These are phyloP conservation scores for Rhodamnia argentea DNA, from an alignment of 345 rosid genomes.

Conservation along the genomic window DNA sequence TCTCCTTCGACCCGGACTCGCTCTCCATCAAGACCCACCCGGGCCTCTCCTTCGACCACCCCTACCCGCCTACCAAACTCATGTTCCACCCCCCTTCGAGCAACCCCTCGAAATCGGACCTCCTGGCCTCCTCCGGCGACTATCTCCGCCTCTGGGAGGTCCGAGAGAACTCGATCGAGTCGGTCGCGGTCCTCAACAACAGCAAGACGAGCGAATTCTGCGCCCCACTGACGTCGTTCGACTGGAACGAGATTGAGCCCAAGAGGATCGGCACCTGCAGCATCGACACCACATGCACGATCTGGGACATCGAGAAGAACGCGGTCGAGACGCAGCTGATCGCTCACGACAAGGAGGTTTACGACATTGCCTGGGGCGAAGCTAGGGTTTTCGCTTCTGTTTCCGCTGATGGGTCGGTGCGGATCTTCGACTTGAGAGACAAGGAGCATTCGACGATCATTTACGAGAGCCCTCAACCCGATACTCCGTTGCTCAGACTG, in stretches of 20 bases:
- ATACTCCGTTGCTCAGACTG: constrained; percentile 74
- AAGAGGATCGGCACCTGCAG: constrained; percentile 81
- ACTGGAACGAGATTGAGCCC: constrained; percentile 93
- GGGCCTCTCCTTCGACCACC: constrained; percentile 84
- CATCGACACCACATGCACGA: constrained; percentile 90
- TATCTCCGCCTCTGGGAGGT: constrained; percentile 84
- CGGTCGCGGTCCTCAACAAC: constrained; percentile 56
- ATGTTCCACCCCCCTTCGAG: constrained; percentile 72
- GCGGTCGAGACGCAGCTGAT: constrained; percentile 87
- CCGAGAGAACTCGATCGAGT: constrained; percentile 59
- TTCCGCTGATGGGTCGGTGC: constrained; percentile 84
- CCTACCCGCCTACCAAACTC: constrained; percentile 84
- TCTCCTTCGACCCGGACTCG: constrained; percentile 70
- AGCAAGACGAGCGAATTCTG: constrained; percentile 85
- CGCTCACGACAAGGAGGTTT: constrained; percentile 95
- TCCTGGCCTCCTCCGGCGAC: constrained; percentile 89
- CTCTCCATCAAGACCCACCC: constrained; percentile 57
- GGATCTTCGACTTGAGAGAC: constrained; percentile 79
- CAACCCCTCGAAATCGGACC: constrained; percentile 36
- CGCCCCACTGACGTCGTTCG: constrained; percentile 80
- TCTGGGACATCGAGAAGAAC: constrained; percentile 83
- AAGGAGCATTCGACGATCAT: constrained; percentile 90
- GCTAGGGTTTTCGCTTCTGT: constrained; percentile 93
- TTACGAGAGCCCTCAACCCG: constrained; percentile 90
- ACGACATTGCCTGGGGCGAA: constrained; percentile 97